These are phyloP conservation scores for Ustilago cynodontis DNA, from an alignment of 1,284 basidiomycete genomes.

Conservation along the genomic window DNA sequence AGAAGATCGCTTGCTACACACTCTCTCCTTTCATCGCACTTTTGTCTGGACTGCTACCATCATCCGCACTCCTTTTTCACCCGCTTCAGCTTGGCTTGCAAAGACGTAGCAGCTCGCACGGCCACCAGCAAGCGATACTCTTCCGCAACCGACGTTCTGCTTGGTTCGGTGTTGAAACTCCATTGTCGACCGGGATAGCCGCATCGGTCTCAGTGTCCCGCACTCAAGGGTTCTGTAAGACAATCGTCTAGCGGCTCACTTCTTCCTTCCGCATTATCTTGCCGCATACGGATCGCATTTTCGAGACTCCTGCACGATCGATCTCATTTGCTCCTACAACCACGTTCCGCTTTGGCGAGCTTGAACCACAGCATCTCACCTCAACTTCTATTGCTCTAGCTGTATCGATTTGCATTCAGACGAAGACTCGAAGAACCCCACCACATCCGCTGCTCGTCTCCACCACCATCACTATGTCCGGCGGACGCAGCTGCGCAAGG, in stretches of 20 bases:
- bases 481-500: conserved; percentile 69
- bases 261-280: too few relatives aligned
- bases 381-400: too few relatives aligned
- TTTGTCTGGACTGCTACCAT: neutral
- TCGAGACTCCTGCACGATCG: too few relatives aligned
- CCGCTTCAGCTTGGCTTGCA: neutral
- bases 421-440: too few relatives aligned
- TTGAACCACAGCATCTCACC: too few relatives aligned
- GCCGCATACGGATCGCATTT: too few relatives aligned
- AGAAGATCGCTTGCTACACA: conserved; percentile 5
- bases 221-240: too few relatives aligned
- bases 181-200: neutral
- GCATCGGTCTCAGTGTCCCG: too few relatives aligned
- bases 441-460: too few relatives aligned
- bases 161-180: neutral
- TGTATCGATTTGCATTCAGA: neutral
- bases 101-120: conserved; percentile 2
- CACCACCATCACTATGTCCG: conserved; percentile 31
- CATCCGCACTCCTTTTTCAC: neutral
- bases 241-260: too few relatives aligned
- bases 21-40: neutral
- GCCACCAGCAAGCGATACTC: conserved; percentile 6
- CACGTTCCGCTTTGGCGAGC: too few relatives aligned
- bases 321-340: too few relatives aligned
- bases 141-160: neutral